A percentile compares a stretch with the other conserved stretches of the same genome.
phyloP scores from a whole-genome alignment of 805 yeast species.

The Saccharomycopsis sp. region DNA sequence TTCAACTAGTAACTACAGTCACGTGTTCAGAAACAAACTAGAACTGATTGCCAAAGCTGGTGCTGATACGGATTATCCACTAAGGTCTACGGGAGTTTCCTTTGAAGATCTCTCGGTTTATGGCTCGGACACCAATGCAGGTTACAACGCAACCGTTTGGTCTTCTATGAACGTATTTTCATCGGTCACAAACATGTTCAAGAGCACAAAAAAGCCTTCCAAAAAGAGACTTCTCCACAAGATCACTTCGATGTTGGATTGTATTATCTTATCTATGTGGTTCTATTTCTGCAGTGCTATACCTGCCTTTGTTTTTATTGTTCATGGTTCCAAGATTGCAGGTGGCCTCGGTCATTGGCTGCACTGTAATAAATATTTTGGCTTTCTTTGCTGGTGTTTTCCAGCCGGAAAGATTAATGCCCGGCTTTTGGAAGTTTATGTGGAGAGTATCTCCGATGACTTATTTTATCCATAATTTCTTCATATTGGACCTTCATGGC shows the following conservation, averaged over 20 bases:
- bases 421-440: conserved; percentile 84
- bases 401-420: conserved; percentile 51
- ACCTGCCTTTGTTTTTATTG: neutral
- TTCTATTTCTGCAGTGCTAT: neutral
- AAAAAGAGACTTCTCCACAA: neutral
- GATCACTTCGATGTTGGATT: conserved; percentile 38
- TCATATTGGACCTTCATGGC: conserved; percentile 43
- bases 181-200: neutral
- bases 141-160: conserved; percentile 33
- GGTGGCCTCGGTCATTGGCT: conserved; percentile 41
- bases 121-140: conserved; percentile 48
- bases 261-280: conserved; percentile 33
- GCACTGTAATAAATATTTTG: conserved; percentile 48
- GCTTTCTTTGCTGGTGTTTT: conserved; percentile 64
- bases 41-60: conserved; percentile 1
- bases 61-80: conserved; percentile 1
- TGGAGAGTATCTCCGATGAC: conserved; percentile 69
- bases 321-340: neutral
- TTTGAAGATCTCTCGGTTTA: conserved; percentile 33
- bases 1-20: neutral
- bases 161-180: neutral
- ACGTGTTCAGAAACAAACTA: neutral
- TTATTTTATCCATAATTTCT: conserved; percentile 55
- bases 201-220: neutral
- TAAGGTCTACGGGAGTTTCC: conserved; percentile 30